Percentiles rank a stretch among this genome's conserved stretches.
These are phyloP conservation scores for Cladophialophora bantiana DNA, from an alignment of 2,329 filamentous ascomycete species.

Conservation along the genomic window DNA sequence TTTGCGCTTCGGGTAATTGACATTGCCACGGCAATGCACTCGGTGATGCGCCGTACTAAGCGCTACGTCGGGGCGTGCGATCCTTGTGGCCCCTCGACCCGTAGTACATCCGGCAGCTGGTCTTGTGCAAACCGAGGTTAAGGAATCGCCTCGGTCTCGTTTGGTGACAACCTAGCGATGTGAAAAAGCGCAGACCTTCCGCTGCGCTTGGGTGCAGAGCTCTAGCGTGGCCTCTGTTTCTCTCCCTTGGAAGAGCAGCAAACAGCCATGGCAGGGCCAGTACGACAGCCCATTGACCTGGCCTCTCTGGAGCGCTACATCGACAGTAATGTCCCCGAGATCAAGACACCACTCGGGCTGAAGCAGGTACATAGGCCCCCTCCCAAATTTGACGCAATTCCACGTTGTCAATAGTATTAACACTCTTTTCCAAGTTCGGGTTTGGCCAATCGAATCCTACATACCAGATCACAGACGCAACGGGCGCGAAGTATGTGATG, in stretches of 20 bases:
- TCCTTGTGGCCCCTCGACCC: not conserved
- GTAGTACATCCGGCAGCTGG: not conserved
- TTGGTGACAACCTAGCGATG: not conserved
- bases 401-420: not conserved
- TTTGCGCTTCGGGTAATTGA: constrained; percentile 1
- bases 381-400: not conserved
- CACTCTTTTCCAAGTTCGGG: constrained; percentile 72
- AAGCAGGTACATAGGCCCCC: constrained; percentile 73
- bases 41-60: not conserved
- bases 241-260: not conserved
- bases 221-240: not conserved
- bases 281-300: constrained; percentile 90
- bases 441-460: constrained; percentile 98
- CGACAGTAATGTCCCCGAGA: constrained; percentile 76
- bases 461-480: constrained; percentile 81
- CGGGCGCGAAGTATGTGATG: constrained; percentile 79
- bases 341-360: constrained; percentile 81
- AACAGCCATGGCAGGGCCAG: constrained; percentile 73
- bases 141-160: not conserved
- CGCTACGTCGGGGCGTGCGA: not conserved
- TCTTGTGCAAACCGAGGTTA: not conserved
- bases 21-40: not conserved
- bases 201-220: not conserved
- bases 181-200: not conserved
- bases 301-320: constrained; percentile 81